Evolutionary conservation across 2,329 filamentous ascomycete genomes (phyloP).

Genomic region (Cladosporium sp.): DNA sequence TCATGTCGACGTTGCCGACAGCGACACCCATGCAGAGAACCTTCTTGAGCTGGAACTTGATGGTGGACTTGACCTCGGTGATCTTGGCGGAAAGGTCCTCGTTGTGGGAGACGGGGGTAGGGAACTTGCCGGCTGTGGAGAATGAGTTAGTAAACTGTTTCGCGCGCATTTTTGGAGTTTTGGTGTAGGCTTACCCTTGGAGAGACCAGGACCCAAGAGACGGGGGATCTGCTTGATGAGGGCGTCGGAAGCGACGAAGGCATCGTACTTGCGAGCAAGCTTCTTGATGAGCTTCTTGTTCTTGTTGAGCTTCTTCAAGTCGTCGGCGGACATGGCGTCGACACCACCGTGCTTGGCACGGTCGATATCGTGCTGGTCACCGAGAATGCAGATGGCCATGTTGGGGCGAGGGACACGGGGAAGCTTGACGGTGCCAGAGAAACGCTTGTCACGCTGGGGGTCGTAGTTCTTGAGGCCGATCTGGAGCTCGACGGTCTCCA

Average conservation of each 20-base stretch:
- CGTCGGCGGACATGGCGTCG: slow-evolving; percentile 96
- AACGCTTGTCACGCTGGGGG: slow-evolving; percentile 99
- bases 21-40: slow-evolving; percentile 99
- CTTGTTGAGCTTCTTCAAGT: slow-evolving; percentile 99
- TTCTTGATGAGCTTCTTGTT: slow-evolving; percentile 99
- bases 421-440: slow-evolving; percentile 98
- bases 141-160: slow-evolving; percentile 33
- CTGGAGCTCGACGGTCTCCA: slow-evolving; percentile 67
- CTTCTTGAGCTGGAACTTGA: slow-evolving; percentile 99
- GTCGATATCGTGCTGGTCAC: slow-evolving; percentile 98
- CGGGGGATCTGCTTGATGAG: slow-evolving; percentile 99
- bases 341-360: slow-evolving; percentile 99
- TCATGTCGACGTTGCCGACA: slow-evolving; percentile 98
- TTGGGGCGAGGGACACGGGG: slow-evolving; percentile 86
- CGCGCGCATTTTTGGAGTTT: not conserved
- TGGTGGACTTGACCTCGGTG: slow-evolving; percentile 99
- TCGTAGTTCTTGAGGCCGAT: slow-evolving; percentile 98
- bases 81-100: slow-evolving; percentile 95
- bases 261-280: slow-evolving; percentile 99
- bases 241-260: slow-evolving; percentile 94
- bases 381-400: slow-evolving; percentile 87
- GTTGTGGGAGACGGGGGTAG: slow-evolving; percentile 93
- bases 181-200: slow-evolving; percentile 67
- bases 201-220: slow-evolving; percentile 98
- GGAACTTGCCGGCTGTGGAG: slow-evolving; percentile 92